Evolutionary conservation across 305 asterid species (phyloP).

Genomic region (Nicotiana rustica): DNA sequence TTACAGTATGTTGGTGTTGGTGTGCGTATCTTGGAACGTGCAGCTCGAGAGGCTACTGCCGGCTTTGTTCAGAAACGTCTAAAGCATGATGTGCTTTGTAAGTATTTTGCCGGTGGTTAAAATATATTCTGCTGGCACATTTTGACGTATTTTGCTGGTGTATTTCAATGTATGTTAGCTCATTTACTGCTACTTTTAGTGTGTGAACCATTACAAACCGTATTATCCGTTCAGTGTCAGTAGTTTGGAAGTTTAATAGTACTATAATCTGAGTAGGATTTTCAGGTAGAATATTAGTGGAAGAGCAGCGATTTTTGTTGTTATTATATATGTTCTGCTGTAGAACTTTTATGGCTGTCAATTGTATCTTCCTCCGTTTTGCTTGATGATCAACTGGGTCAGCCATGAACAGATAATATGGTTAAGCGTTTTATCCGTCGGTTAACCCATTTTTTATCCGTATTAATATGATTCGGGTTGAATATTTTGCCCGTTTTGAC

Average conservation of each 20-base stretch:
- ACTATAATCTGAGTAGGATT: slow-evolving; percentile 23
- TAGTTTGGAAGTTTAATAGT: neutral
- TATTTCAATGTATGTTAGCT: too few relatives aligned
- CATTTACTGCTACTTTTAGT: too few relatives aligned
- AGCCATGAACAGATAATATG: too few relatives aligned
- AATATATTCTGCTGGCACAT: neutral
- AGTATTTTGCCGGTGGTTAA: too few relatives aligned
- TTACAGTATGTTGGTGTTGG: neutral
- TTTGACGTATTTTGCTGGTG: too few relatives aligned
- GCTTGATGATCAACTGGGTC: neutral
- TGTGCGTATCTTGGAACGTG: neutral
- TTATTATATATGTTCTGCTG: neutral
- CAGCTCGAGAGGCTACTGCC: too few relatives aligned
- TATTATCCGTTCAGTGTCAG: neutral
- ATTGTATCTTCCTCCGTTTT: neutral
- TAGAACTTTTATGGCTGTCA: neutral
- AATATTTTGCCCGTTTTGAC: too few relatives aligned
- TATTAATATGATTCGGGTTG: too few relatives aligned
- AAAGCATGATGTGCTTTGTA: too few relatives aligned
- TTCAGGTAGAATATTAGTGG: neutral
- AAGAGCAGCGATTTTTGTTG: neutral
- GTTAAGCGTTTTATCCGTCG: too few relatives aligned
- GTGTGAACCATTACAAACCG: too few relatives aligned
- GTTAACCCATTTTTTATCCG: too few relatives aligned
- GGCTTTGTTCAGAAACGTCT: neutral